Base-by-base conservation (phyloP, 345 rosid species). In the Eucalyptus marginata region DNA sequence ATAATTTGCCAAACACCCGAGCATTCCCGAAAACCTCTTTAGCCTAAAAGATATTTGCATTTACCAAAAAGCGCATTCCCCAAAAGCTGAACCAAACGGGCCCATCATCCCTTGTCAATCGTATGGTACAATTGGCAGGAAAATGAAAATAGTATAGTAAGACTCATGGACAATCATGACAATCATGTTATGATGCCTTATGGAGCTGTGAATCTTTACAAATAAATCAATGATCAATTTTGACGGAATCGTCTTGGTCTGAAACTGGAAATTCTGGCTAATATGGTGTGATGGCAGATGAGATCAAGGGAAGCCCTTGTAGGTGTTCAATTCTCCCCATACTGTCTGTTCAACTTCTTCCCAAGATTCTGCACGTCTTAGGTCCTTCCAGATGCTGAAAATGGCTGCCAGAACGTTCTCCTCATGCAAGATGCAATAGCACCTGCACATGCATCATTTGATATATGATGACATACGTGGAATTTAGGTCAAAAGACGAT, bases 401-500 rank as follows among this genome's bases (percentile, higher is more conserved):
- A 98, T 94, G 43, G 99, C 95, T 40, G 98, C 98, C 93, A 98
- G 91, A 68, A 98, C 91, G 88, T 96, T 96, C 62, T 96, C 99
- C 8, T 98, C 97, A 89, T 96, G 97, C 89, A 97, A 91, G 68
- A 97, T 92, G 89, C 99, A 98, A 89, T 95, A 98, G 91, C 99
- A 96, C 99, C 98, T 96, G 95, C 87, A 91, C 49, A 51, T 36
- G 13, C 83, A 58, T 31, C 62, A 71, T 33, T 71, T 71, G 44
- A 18, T 71, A n/a, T 64, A 36, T 20, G 83, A 36, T 71, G 47
- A 36, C 27, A 36, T 43, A 76, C 47, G 4, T 36, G 24, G 83
- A 76, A 76, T 36, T 36, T 76, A 76, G 47, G 40, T 64, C 76
- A 7, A n/a, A 64, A 13, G 40, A 64, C 17, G 10, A n/a, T 64